phyloP scores from a whole-genome alignment of 2,329 filamentous ascomycete genomes.

The Fusarium sp. region DNA sequence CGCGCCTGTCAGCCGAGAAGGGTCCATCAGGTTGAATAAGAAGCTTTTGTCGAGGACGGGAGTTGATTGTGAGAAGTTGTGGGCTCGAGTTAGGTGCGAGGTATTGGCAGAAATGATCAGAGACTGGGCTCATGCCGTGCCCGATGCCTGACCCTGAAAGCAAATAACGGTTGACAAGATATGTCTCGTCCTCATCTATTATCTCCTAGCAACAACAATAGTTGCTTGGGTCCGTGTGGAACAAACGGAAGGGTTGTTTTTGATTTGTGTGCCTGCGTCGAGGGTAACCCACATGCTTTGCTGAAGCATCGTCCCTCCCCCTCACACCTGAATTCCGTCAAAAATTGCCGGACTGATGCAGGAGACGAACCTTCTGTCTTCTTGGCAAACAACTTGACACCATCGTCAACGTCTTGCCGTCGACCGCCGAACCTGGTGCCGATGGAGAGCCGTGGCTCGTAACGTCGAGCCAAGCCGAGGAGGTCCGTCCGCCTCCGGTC shows the following conservation, averaged over 20 bases:
- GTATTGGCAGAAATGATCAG: not conserved
- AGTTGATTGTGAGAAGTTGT: not conserved
- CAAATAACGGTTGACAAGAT: not conserved
- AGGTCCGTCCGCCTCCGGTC: slow-evolving; percentile 42
- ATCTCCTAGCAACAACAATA: slow-evolving; percentile 1
- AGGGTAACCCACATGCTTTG: slow-evolving; percentile 21
- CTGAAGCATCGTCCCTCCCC: not conserved
- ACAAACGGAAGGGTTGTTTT: slow-evolving; percentile 3
- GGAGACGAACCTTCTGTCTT: not conserved
- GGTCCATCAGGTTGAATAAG: not conserved
- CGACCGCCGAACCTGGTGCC: slow-evolving; percentile 24
- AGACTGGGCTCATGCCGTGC: not conserved
- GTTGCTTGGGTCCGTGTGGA: not conserved
- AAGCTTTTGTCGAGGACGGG: not conserved
- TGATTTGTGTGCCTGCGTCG: slow-evolving; percentile 1
- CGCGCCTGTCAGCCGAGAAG: slow-evolving; percentile 30
- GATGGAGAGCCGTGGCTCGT: slow-evolving; percentile 38
- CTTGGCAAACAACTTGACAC: not conserved
- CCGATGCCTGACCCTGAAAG: not conserved
- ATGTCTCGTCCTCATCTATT: not conserved
- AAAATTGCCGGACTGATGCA: not conserved
- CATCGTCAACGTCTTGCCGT: not conserved
- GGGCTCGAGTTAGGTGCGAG: not conserved
- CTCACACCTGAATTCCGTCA: not conserved
- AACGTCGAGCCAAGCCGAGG: slow-evolving; percentile 41